A percentile compares a stretch with the other conserved stretches of the same genome.
Conservation (phyloP, 148 eudicot species). For the Vaccinium myrtillus region DNA sequence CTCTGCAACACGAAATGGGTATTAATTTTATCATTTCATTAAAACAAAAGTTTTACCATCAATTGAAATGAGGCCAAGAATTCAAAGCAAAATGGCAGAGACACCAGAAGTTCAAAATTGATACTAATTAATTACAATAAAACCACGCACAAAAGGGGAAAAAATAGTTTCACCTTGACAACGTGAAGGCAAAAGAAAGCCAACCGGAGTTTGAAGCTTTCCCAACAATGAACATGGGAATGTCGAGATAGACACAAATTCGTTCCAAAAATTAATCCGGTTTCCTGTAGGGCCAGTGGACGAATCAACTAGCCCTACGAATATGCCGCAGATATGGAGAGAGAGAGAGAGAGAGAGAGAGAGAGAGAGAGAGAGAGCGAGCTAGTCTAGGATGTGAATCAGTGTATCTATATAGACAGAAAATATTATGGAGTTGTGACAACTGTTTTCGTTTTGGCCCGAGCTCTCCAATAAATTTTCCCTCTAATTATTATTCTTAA, state of each 20-base stretch:
- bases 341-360: slow-evolving; percentile 1
- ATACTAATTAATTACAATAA: neutral
- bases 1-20: neutral
- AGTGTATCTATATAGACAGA: too few relatives aligned
- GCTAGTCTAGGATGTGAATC: too few relatives aligned
- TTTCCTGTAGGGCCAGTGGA: neutral
- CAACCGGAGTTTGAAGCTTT: neutral
- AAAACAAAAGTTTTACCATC: neutral
- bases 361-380: neutral
- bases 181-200: neutral
- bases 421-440: too few relatives aligned
- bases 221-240: neutral
- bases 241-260: neutral
- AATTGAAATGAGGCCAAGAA: neutral
- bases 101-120: neutral
- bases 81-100: neutral
- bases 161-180: neutral
- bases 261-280: neutral
- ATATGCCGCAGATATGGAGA: neutral
- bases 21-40: neutral
- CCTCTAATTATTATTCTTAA: too few relatives aligned
- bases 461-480: too few relatives aligned
- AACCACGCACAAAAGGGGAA: neutral
- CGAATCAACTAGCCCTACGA: neutral
- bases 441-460: too few relatives aligned